These are phyloP conservation scores for Marsdenia floribunda DNA, from an alignment of 257 asterid species.

Conservation along the genomic window DNA sequence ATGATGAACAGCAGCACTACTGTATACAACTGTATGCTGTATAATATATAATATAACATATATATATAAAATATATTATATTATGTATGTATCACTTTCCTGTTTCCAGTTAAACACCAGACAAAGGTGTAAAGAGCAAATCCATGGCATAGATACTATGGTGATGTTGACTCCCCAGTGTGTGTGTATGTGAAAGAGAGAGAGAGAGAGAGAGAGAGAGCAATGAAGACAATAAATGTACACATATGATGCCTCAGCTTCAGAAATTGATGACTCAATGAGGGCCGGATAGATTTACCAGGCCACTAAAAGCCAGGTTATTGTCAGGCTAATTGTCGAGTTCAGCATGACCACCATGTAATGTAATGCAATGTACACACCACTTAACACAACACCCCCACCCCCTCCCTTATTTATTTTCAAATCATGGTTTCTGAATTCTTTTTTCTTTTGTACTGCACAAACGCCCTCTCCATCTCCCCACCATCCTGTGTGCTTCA, in stretches of 20 bases:
- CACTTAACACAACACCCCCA: background rate
- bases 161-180: conserved; percentile 28
- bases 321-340: conserved; percentile 6
- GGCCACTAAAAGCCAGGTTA: background rate
- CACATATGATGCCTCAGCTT: conserved; percentile 8
- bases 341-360: background rate
- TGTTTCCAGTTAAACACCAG: conserved; percentile 13
- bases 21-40: too few relatives aligned
- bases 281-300: background rate
- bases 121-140: conserved; percentile 1
- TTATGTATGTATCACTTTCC: background rate
- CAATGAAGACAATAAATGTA: conserved; percentile 6
- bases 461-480: too few relatives aligned
- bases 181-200: background rate
- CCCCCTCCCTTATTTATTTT: background rate
- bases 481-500: background rate
- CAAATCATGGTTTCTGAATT: background rate
- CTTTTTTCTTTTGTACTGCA: background rate
- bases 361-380: background rate
- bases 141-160: conserved; percentile 18
- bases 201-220: background rate
- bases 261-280: conserved; percentile 12
- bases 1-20: too few relatives aligned
- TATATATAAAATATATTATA: background rate
- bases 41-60: too few relatives aligned